Conservation (phyloP, 345 rosid species). For the Pistacia atlantica region DNA sequence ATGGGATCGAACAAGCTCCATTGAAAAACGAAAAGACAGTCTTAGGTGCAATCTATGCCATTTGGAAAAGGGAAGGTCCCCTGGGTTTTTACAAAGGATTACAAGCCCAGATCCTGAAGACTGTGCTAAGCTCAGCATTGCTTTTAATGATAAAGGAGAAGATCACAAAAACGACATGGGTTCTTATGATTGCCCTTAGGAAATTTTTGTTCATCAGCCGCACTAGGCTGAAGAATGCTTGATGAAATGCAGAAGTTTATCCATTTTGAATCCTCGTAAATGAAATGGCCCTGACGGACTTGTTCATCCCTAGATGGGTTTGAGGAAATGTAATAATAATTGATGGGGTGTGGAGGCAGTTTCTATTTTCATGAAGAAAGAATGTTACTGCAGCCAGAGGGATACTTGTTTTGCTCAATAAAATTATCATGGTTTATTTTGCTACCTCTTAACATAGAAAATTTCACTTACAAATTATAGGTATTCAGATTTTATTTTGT, state of each 20-base stretch:
- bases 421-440: not conserved
- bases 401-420: conserved; percentile 11
- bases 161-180: conserved; percentile 78
- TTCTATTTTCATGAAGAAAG: not conserved
- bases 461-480: no score
- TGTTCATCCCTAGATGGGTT: not conserved
- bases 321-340: conserved; percentile 4
- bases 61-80: conserved; percentile 81
- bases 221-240: conserved; percentile 46
- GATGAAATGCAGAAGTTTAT: conserved; percentile 8
- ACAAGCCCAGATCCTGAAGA: conserved; percentile 90
- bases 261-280: not conserved
- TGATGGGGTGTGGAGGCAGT: not conserved
- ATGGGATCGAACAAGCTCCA: conserved; percentile 34
- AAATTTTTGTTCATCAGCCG: conserved; percentile 47
- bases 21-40: conserved; percentile 48
- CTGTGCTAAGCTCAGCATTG: conserved; percentile 92
- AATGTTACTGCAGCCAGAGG: not conserved
- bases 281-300: not conserved
- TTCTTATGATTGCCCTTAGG: conserved; percentile 64
- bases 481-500: no score
- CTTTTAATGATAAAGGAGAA: conserved; percentile 95
- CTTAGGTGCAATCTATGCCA: conserved; percentile 49
- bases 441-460: no score
- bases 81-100: conserved; percentile 89